Evolutionary conservation across 2,329 filamentous ascomycete species (phyloP).

Genomic region (Mycocentrospora acerina): DNA sequence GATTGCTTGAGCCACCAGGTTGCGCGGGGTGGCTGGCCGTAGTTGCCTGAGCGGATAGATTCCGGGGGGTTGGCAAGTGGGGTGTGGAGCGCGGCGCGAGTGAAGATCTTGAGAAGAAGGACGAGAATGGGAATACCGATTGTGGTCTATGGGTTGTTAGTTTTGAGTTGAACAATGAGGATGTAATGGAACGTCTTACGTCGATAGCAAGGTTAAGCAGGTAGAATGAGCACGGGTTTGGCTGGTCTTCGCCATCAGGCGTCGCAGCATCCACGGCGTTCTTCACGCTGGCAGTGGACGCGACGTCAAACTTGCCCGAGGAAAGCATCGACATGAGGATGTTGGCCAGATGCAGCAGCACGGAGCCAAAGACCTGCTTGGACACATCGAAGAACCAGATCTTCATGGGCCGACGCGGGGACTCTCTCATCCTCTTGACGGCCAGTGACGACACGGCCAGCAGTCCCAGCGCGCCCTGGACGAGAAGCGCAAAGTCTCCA

Average conservation of each 20-base stretch:
- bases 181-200: constrained; percentile 59
- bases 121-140: constrained; percentile 95
- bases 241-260: constrained; percentile 50
- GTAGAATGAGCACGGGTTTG: constrained; percentile 97
- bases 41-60: constrained; percentile 91
- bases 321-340: constrained; percentile 96
- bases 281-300: constrained; percentile 46
- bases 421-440: constrained; percentile 89
- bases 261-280: constrained; percentile 18
- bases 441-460: constrained; percentile 84
- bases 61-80: constrained; percentile 77
- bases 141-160: constrained; percentile 68
- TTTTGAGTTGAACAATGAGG: not conserved
- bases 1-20: constrained; percentile 97
- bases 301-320: constrained; percentile 75
- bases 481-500: constrained; percentile 85
- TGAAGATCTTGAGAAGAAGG: constrained; percentile 77
- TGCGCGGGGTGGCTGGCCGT: constrained; percentile 77
- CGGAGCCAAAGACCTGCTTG: constrained; percentile 94
- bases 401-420: constrained; percentile 87
- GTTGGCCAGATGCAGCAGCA: constrained; percentile 88
- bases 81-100: constrained; percentile 70
- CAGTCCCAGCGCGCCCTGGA: constrained; percentile 82
- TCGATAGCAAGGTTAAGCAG: constrained; percentile 92
- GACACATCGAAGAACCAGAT: constrained; percentile 98